Base-by-base conservation (phyloP, 371 early-diverging fungal species). In the Lichtheimia ramosa region DNA sequence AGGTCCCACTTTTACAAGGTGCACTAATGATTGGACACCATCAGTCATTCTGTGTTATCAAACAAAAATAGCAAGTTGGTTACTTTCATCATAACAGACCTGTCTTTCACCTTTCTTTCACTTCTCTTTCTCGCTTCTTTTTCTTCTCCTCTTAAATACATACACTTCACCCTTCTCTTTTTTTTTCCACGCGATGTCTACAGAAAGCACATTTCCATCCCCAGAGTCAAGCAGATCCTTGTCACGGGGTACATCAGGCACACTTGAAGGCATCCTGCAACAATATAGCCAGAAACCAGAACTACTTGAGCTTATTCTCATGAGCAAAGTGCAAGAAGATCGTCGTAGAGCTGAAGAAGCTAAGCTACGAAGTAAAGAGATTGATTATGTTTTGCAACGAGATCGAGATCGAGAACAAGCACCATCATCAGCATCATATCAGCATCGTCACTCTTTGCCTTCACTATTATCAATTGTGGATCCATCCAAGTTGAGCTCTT, bases 311-410 rank as follows among this genome's bases (percentile, higher is more conserved):
- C 49, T 82, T 40, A 77, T 82, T 27, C 69, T 82, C 21, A 64
- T 72, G 10, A 73, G 77, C 58, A 82, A 79, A 63, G 77, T 77
- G 1, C 77, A 82, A 59, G 82, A 82, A 54, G 82, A 82, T 52
- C 71, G 75, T 43, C 79, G 82, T 40, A 70, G 69, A 59, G 76
- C 81, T 5, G 81, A 81, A 51, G 81, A 81, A 63, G 78, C 81
- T 0, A 71, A 73, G 50, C 62, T 79, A 51, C 71, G 73, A 50
- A 66, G 73, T 48, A 68, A 68, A 62, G 78, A 81, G 58, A 64
- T 81, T 28, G 74, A 75, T 43, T 59, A 62, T 39, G 25, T 56
- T 3, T 27, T 67, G 14, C 67, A 67, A 20, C 51, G 41, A 40
- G 54, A 55, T 20, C 62, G 54, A 49, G 54, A 55, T 13, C 59